Evolutionary conservation across 202 grass and related monocot species (phyloP).

Genomic region (Bolboschoenoplectus hybrid): DNA sequence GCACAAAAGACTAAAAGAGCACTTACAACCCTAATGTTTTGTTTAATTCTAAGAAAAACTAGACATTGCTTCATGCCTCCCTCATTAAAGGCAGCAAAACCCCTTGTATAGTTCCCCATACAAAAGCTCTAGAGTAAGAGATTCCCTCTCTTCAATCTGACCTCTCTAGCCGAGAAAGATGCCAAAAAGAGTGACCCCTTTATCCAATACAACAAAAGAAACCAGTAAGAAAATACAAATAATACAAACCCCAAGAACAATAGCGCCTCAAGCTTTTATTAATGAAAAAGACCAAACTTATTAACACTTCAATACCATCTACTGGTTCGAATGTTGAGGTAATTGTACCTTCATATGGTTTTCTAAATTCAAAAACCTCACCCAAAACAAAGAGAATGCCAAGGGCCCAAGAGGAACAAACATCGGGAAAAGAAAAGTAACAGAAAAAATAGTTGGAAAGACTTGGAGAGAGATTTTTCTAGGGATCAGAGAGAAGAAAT

Average conservation of each 20-base stretch:
- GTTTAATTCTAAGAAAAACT: constrained; percentile 13
- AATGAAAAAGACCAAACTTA: not conserved
- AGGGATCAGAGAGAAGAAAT: constrained; percentile 18
- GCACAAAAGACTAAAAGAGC: constrained; percentile 34
- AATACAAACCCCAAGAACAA: constrained; percentile 26
- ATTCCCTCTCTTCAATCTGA: constrained; percentile 29
- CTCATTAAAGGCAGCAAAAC: not conserved
- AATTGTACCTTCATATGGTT: not conserved
- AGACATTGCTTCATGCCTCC: constrained; percentile 1
- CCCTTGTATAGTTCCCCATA: not conserved
- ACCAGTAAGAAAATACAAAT: constrained; percentile 1
- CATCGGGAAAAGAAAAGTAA: constrained; percentile 5
- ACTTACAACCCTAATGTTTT: constrained; percentile 23
- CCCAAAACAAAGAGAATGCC: constrained; percentile 4
- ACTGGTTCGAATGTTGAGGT: not conserved
- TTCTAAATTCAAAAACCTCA: not conserved
- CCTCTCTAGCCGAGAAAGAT: constrained; percentile 27
- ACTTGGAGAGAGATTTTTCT: constrained; percentile 2
- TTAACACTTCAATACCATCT: not conserved
- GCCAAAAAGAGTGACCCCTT: constrained; percentile 29
- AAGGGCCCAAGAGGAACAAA: not conserved
- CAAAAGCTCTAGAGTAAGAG: not conserved
- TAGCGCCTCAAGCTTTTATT: constrained; percentile 5
- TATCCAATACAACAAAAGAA: not conserved
- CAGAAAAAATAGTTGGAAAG: not conserved